These are phyloP conservation scores for Talaromyces amestolkiae DNA, from an alignment of 2,329 filamentous ascomycete genomes.

Conservation along the genomic window DNA sequence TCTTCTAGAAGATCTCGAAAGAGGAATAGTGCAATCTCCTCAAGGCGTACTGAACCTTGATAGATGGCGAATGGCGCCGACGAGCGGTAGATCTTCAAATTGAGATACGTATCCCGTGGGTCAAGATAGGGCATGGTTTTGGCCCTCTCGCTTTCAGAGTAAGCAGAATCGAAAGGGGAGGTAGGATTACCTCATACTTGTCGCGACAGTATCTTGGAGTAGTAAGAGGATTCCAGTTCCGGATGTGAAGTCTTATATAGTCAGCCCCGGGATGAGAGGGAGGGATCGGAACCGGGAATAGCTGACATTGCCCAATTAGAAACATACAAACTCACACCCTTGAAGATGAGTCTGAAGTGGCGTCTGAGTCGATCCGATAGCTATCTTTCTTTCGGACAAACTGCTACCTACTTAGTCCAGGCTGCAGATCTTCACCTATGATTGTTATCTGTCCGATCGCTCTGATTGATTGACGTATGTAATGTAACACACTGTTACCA, in stretches of 20 bases:
- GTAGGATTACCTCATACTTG: background rate
- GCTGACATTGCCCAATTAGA: background rate
- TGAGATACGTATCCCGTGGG: background rate
- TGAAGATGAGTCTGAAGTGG: background rate
- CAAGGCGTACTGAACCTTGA: too few relatives aligned
- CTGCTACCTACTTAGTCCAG: background rate
- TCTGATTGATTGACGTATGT: background rate
- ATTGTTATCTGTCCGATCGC: constrained; percentile 2
- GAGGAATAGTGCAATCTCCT: background rate
- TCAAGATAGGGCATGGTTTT: background rate
- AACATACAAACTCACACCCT: background rate
- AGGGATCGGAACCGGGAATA: background rate
- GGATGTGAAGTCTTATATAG: background rate
- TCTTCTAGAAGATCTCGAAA: background rate
- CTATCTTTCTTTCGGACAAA: background rate
- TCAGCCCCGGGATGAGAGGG: background rate
- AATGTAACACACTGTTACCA: background rate
- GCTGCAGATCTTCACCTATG: background rate
- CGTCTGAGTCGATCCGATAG: background rate
- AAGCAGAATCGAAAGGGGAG: background rate
- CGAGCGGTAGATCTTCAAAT: background rate
- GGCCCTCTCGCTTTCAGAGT: background rate
- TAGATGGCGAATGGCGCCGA: too few relatives aligned
- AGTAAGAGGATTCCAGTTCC: background rate
- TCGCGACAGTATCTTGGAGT: background rate